Conservation (phyloP, 1,139 yeast species). For the Candida neerlandica region DNA sequence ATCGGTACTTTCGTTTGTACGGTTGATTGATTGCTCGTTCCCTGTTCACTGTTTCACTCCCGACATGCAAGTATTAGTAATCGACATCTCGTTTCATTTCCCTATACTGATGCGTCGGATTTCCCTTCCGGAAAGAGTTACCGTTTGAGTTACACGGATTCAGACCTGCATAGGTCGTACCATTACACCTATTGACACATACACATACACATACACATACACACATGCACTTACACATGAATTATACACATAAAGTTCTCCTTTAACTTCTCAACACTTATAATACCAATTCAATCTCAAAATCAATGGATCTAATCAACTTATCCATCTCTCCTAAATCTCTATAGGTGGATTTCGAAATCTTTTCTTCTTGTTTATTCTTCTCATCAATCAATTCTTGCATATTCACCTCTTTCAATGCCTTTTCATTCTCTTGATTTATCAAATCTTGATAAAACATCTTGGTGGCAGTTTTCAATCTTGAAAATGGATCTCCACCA, state of each 20-base stretch:
- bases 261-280: not conserved
- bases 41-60: too few relatives aligned
- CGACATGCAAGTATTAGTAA: too few relatives aligned
- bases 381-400: constrained; percentile 40
- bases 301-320: constrained; percentile 37
- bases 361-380: constrained; percentile 39
- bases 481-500: constrained; percentile 83
- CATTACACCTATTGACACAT: too few relatives aligned
- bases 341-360: constrained; percentile 46
- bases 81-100: not conserved
- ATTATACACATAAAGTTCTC: not conserved
- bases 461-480: constrained; percentile 84
- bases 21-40: too few relatives aligned
- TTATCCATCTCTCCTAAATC: constrained; percentile 49
- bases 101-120: too few relatives aligned
- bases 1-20: too few relatives aligned
- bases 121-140: too few relatives aligned
- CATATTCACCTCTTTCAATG: constrained; percentile 44
- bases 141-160: too few relatives aligned
- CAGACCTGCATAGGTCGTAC: too few relatives aligned
- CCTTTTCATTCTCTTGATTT: constrained; percentile 48
- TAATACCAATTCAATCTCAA: constrained; percentile 28
- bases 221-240: too few relatives aligned
- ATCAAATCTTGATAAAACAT: constrained; percentile 67
- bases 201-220: not conserved